Evolutionary conservation across 2,329 filamentous ascomycete genomes (phyloP), one percentile per base, ranked within the genome.

Genomic region (Epichloe sp.): DNA sequence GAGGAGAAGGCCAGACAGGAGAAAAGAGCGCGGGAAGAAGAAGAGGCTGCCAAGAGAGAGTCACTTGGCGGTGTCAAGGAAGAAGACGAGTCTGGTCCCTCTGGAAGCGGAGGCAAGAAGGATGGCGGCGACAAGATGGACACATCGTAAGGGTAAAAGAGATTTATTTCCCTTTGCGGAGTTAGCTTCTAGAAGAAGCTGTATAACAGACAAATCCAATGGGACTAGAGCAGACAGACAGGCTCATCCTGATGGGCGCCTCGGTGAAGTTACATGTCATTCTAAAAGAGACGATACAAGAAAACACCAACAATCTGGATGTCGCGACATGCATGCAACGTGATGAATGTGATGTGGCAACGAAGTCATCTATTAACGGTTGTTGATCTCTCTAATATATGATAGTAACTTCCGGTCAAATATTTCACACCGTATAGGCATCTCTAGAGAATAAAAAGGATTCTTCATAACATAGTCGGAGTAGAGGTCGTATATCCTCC

Each of bases 391-490:
- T 63, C 88, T 82, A 61, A 95, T 80, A 69, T 90, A 95, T 38
- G 83, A 86, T 57, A 79, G 78, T 57, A 96, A 67, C 67, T 88
- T 88, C 60, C 90, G 77, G 67, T 98, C 93, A 71, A 96, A 98
- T 60, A 88, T 86, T 64, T 97, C 93, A 69, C 93, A 95, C 55
- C 93, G 78, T 50, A 98, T 82, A 6, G 93, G 93, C 90, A 97
- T 98, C 72, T 98, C 93, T 52, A 95, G 76, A 63, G 93, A 90
- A 71, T 97, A 97, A 65, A 98, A 98, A 1, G 93, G 93, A 67
- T 98, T 98, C 76, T 97, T 98, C 88, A 96, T 97, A 59, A 98
- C 93, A 66, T 88, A 97, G 68, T 98, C 93, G 48, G 88, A 80
- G 71, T 97, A 98, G 49, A 97, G 71, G 66, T 97, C 93, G 67